Evolutionary conservation across 495 filamentous ascomycete species (phyloP), one percentile per base, ranked within the genome.

Genomic region (Penicillium simplicissimum): DNA sequence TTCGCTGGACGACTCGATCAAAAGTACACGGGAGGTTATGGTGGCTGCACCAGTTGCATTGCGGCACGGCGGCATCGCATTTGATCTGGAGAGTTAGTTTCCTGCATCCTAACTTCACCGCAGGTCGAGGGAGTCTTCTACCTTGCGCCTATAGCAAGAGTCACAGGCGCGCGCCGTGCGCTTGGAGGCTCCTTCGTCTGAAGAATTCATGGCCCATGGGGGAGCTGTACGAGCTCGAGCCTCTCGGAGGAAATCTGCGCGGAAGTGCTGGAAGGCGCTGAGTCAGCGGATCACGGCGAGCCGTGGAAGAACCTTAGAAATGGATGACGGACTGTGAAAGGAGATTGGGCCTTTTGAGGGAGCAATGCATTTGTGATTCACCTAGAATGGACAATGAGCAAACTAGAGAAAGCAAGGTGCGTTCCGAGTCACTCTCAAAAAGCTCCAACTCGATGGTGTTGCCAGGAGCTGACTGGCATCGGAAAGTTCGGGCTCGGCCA

Each of bases 11-110:
- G 1, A 72, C 67, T 28, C 80, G 69, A 48, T 76, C 71, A 59
- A 81, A 82, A 1, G 80, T 82, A 66, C 82, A 84, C 14, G 75
- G 63, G 4, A 78, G 72, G 52, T 77, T 69, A 61, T 84, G 82
- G 62, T 83, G 80, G 54, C 71, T 74, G 57, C 82, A 84, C 82
- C 82, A 84, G 66, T 84, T 79, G 71, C 82, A 84, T 52, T 73
- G 59, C 4, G 75, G 74, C 3, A 68, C 42, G 8, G 69, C 75
- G 11, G 69, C 71, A 58, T 84, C 82, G 58, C 82, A 84, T 77
- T 82, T 81, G 54, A 84, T 84, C 81, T 84, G 54, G 55, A 33
- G 9, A 1, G 10, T 60, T 52, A 63, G 52, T 37, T 4, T 23
- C n/a, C 8, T 1, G 0, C 1, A 28, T 31, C 8, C 19, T 3